Percentiles rank a stretch among this genome's conserved stretches.
Conservation (phyloP, 352 stramenopile species). For the Albugo candida region DNA sequence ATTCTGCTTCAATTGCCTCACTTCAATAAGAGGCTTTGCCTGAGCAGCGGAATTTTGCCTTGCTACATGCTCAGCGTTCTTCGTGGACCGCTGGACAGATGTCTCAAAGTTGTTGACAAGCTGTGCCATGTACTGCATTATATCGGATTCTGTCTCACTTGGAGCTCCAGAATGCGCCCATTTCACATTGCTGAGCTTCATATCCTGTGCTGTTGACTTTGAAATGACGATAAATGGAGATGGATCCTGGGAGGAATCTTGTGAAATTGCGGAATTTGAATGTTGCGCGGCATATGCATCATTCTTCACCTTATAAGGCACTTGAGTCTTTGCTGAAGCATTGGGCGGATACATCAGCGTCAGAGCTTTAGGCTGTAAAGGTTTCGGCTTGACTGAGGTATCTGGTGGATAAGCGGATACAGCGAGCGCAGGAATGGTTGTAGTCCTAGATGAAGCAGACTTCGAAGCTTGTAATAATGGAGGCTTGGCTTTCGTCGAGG, state of each 20-base stretch:
- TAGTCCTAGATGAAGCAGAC: neutral
- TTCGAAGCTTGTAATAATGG: neutral
- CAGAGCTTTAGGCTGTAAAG: too few species aligned
- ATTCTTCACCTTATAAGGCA: too few species aligned
- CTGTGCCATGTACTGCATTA: slow-evolving; percentile 10
- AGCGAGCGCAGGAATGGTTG: neutral
- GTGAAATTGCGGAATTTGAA: too few species aligned
- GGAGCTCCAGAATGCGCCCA: slow-evolving; percentile 16
- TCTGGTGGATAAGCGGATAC: neutral
- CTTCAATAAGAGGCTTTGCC: neutral
- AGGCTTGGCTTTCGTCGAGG: slow-evolving; percentile 4
- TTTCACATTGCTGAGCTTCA: neutral
- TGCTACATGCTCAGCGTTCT: too few species aligned
- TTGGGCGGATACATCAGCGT: too few species aligned
- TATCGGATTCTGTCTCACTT: slow-evolving; percentile 12
- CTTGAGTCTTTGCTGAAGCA: too few species aligned
- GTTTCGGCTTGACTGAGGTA: neutral
- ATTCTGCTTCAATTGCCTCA: slow-evolving; percentile 16
- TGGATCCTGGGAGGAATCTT: too few species aligned
- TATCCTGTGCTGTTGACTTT: neutral
- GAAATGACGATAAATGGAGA: too few species aligned
- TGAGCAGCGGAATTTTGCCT: too few species aligned
- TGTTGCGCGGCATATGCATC: too few species aligned
- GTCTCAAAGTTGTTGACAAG: slow-evolving; percentile 9
- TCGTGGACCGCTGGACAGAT: neutral